Evolutionary conservation across 805 yeast species (phyloP).

Genomic region (Candida golubevii): DNA sequence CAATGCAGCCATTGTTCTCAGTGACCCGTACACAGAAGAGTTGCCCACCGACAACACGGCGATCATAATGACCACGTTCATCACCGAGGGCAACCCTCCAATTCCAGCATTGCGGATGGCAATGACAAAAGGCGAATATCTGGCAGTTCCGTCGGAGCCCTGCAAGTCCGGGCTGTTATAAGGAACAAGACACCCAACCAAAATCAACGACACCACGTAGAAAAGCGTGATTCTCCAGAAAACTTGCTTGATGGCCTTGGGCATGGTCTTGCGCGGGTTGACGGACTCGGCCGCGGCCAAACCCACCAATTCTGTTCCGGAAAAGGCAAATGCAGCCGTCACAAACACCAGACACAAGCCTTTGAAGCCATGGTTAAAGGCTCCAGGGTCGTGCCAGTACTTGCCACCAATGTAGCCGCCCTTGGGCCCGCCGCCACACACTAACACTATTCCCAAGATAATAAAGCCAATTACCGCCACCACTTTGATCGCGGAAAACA

Average conservation of each 20-base stretch:
- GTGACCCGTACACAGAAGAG: conserved; percentile 66
- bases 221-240: conserved; percentile 60
- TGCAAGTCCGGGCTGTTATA: conserved; percentile 45
- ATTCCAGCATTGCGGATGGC: conserved; percentile 63
- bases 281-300: conserved; percentile 64
- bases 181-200: conserved; percentile 46
- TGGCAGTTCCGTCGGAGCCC: conserved; percentile 53
- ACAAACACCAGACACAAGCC: conserved; percentile 59
- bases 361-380: conserved; percentile 54
- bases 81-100: conserved; percentile 62
- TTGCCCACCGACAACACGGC: conserved; percentile 76
- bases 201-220: conserved; percentile 45
- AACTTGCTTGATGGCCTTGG: conserved; percentile 61
- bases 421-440: conserved; percentile 54
- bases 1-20: conserved; percentile 63
- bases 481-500: conserved; percentile 53
- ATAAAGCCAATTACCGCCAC: conserved; percentile 55
- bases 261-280: conserved; percentile 57
- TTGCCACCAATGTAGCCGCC: conserved; percentile 56
- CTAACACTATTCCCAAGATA: conserved; percentile 50
- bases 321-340: conserved; percentile 61
- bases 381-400: conserved; percentile 60
- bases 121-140: conserved; percentile 65
- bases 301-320: conserved; percentile 64
- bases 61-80: conserved; percentile 68